Evolutionary conservation across 2,329 filamentous ascomycete genomes (phyloP).

Genomic region (Verticillium klebahnii): DNA sequence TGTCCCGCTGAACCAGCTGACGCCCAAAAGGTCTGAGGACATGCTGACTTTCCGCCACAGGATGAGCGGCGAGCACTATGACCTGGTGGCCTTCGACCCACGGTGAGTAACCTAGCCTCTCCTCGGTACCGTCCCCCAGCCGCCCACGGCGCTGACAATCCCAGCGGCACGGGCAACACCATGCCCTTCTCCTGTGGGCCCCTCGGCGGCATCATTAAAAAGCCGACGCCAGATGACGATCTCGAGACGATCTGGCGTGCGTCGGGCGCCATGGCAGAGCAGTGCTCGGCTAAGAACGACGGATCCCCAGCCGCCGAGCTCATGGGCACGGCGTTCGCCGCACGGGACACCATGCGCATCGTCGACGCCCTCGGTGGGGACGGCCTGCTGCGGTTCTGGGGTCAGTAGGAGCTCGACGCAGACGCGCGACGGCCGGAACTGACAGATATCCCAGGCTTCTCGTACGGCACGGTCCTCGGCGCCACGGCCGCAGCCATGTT

Average conservation of each 20-base stretch:
- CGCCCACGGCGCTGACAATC: not conserved
- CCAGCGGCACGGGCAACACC: slow-evolving; percentile 20
- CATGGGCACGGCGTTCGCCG: slow-evolving; percentile 38
- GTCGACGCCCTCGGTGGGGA: slow-evolving; percentile 34
- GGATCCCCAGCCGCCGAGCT: slow-evolving; percentile 18
- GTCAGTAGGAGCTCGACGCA: slow-evolving; percentile 7
- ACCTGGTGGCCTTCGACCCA: slow-evolving; percentile 21
- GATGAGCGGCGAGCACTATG: slow-evolving; percentile 17
- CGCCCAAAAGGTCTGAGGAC: not conserved
- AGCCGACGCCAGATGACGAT: not conserved
- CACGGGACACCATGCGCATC: slow-evolving; percentile 36
- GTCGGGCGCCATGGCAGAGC: not conserved
- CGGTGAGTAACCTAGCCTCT: slow-evolving; percentile 12
- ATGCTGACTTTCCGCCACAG: slow-evolving; percentile 2
- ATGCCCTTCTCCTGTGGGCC: slow-evolving; percentile 19
- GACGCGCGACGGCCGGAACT: not conserved
- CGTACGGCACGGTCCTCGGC: slow-evolving; percentile 33
- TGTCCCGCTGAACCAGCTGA: not conserved
- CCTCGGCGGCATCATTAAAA: not conserved
- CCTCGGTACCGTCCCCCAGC: too few relatives aligned
- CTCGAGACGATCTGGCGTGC: not conserved
- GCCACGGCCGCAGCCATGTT: slow-evolving; percentile 34
- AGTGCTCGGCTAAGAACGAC: not conserved
- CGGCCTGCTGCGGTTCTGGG: slow-evolving; percentile 34
- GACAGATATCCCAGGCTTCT: slow-evolving; percentile 21